Evolutionary conservation across 305 asterid species (phyloP), one percentile per base, ranked within the genome.

Genomic region (Nicotiana rustica): DNA sequence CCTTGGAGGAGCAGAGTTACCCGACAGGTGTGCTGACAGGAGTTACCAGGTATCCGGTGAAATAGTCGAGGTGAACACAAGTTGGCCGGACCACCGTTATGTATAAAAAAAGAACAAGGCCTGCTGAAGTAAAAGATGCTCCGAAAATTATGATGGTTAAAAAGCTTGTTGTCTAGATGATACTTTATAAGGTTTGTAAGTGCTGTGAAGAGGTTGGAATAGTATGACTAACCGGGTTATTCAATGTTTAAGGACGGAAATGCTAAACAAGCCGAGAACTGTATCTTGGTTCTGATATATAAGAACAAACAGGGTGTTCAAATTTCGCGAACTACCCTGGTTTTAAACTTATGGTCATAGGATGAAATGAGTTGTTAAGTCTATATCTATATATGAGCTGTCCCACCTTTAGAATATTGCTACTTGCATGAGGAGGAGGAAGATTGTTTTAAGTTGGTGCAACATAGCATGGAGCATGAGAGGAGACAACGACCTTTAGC

Each of bases 391-490:
- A 12, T 41, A 19, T 70, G 8, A 70, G 36, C 60, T 70, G 60
- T 70, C 78, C 36, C 60, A 44, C 60, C 36, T 70, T 70, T 70
- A 70, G 78, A 70, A 41, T 70, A 49, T 70, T 25, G 69, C 69
- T 64, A 15, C 69, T 12, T 25, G 18, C 69, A 64, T 64, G 31
- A 64, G 18, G 69, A 56, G 61, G 61, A 12, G 69, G 69, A 25
- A 64, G 17, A 41, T 19, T 68, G 14, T 70, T 19, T 70, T 19
- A 38, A 44, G 78, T 25, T 70, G 78, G 78, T 44, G 78, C 33
- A 18, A 35, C 78, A 18, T 70, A 70, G 36, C 60, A 70, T 44
- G 78, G 78, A 70, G 60, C 36, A 21, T 25, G n/a, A 64, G 38
- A 64, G 55, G 60, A 70, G 78, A 70, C 4, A n/a, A 70, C 12